Evolutionary conservation across 1,284 basidiomycete genomes (phyloP).

Genomic region (Singerocomus inundabilis): DNA sequence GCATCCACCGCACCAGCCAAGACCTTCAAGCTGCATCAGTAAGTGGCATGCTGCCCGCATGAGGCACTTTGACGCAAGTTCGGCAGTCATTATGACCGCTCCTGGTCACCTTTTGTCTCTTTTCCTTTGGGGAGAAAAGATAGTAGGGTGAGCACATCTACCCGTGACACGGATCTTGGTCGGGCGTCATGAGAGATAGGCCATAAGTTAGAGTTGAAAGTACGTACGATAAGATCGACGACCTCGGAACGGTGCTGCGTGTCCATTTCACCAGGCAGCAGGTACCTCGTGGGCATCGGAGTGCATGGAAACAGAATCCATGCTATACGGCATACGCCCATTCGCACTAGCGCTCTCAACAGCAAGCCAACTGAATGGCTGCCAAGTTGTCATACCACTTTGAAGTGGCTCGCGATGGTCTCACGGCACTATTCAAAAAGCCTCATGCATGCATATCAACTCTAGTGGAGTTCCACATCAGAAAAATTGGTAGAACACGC

Average conservation of each 20-base stretch:
- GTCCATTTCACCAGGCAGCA: no score
- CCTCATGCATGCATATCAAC: conserved; percentile 13
- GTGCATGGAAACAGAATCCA: background rate
- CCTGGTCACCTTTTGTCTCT: background rate
- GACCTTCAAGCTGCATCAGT: background rate
- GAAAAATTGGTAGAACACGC: conserved; percentile 14
- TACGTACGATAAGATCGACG: conserved; percentile 11
- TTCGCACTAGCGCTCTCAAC: conserved; percentile 3
- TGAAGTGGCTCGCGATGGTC: no score
- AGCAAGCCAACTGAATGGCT: conserved; percentile 2
- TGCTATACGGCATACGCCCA: conserved; percentile 4
- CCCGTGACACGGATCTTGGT: background rate
- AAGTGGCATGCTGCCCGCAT: conserved; percentile 15
- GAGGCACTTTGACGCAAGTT: conserved; percentile 8
- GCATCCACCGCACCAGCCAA: conserved; percentile 4
- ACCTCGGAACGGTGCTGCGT: background rate
- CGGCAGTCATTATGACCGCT: background rate
- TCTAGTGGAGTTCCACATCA: conserved; percentile 5
- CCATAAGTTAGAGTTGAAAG: no score
- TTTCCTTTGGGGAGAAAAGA: background rate
- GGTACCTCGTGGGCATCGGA: background rate
- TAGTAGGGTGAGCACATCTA: background rate
- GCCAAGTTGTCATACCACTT: background rate
- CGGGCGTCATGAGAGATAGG: background rate
- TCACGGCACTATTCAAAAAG: conserved; percentile 7